Base-by-base conservation (phyloP, 2,329 filamentous ascomycete species). In the Cladosporium sp. region DNA sequence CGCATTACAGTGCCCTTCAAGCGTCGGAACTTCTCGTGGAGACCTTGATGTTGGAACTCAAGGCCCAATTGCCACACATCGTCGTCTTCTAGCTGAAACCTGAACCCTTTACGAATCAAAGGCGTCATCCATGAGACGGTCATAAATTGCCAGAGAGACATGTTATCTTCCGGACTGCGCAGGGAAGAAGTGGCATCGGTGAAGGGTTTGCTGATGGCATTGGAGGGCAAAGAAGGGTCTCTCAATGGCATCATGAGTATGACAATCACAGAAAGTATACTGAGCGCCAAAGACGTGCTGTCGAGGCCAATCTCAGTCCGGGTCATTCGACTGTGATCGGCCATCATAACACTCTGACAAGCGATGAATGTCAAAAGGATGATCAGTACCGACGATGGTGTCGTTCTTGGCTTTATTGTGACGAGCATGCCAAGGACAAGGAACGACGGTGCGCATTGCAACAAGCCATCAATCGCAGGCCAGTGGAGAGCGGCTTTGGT, bases 61-160 rank as follows among this genome's bases (percentile, higher is more conserved):
- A 83, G 86, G 0, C 83, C 82, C 0, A 95, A 70, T 33, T 78
- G 72, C 90, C 90, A 95, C 2, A 95, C 85, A 62, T 95, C 88
- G 32, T 84, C 78, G 33, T 90, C 83, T 30, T 89, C 72, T 7
- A 95, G 72, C 57, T 89, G 84, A 35, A 82, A 75, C 25, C 73
- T 71, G 36, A 74, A 78, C 1, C 85, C 88, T 19, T 82, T 67
- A 1, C 73, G 70, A 11, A 94, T 88, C 6, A 95, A 69, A 0
- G 89, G 85, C 0, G 74, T 73, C 70, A 95, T 84, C 90, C 90
- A 95, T 0, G 81, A 86, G 22, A 95, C 85, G 5, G 81, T 84
- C 79, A 92, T 86, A 69, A 88, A 95, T 57, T 91, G 86, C 78
- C 88, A 90, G 1, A 91, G 72, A 0, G 78, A 86, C 19, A 95